A percentile compares a stretch with the other conserved stretches of the same genome.
Evolutionary conservation across 2,329 filamentous ascomycete genomes (phyloP).

Genomic region (Rugonectria rugulosa): DNA sequence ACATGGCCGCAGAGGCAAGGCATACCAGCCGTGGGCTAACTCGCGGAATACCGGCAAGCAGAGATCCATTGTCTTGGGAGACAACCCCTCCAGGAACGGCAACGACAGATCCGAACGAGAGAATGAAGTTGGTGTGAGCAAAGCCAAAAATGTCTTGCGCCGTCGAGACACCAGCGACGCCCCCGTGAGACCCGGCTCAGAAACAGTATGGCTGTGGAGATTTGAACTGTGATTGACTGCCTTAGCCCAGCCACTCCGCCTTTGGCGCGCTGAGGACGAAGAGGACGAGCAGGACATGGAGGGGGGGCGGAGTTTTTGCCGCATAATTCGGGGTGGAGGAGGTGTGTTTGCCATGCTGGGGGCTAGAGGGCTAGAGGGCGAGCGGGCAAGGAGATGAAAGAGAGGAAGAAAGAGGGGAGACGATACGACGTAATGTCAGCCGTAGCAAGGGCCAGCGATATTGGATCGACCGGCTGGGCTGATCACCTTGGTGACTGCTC

Average conservation of each 20-base stretch:
- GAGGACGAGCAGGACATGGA: too few relatives aligned
- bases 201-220: conserved; percentile 7
- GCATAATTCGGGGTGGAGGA: conserved; percentile 12
- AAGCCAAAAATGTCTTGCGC: conserved; percentile 1
- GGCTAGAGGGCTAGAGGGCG: too few relatives aligned
- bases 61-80: too few relatives aligned
- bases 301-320: conserved; percentile 8
- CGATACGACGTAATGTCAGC: conserved; percentile 12
- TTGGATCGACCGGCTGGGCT: conserved; percentile 1
- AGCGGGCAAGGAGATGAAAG: not conserved
- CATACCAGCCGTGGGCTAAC: too few relatives aligned
- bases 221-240: not conserved
- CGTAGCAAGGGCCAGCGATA: conserved; percentile 16
- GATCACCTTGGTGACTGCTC: not conserved
- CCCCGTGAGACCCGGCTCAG: conserved; percentile 13
- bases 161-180: conserved; percentile 10
- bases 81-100: not conserved
- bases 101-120: not conserved
- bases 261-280: conserved; percentile 5
- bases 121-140: not conserved
- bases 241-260: conserved; percentile 5
- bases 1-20: too few relatives aligned
- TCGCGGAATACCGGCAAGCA: too few relatives aligned
- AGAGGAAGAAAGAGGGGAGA: not conserved
- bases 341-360: too few relatives aligned